These are phyloP conservation scores for Leccinum variicolor DNA, from an alignment of 768 basidiomycete genomes.

Conservation along the genomic window DNA sequence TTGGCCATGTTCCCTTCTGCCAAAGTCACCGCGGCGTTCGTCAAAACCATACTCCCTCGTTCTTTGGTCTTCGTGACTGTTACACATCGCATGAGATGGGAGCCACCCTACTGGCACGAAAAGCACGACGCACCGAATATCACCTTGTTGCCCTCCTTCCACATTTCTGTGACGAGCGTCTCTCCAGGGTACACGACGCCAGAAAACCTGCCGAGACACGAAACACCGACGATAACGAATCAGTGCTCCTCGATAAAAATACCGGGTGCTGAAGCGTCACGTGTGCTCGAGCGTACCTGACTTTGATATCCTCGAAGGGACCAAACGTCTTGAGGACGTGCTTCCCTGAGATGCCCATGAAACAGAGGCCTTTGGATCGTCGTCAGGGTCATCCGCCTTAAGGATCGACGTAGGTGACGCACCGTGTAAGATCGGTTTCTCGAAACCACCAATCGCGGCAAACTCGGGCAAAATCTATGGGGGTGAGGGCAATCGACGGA, in stretches of 20 bases:
- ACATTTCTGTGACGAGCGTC: constrained; percentile 95
- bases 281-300: constrained; percentile 50
- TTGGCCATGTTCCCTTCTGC: constrained; percentile 53
- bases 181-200: constrained; percentile 95
- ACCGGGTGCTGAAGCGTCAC: neutral
- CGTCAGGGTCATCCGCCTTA: neutral
- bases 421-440: constrained; percentile 83
- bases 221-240: neutral
- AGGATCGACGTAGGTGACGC: neutral
- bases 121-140: constrained; percentile 74
- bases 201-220: constrained; percentile 54
- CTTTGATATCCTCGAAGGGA: constrained; percentile 89
- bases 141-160: constrained; percentile 91
- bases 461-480: constrained; percentile 85
- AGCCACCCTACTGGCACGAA: neutral
- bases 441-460: constrained; percentile 92
- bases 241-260: neutral
- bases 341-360: constrained; percentile 90
- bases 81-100: neutral
- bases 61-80: constrained; percentile 89
- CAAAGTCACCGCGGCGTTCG: constrained; percentile 81
- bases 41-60: constrained; percentile 63
- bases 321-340: constrained; percentile 89
- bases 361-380: constrained; percentile 63
- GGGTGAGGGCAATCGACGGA: neutral